A percentile compares a stretch with the other conserved stretches of the same genome.
phyloP scores from a whole-genome alignment of 2,329 filamentous ascomycete species.

The Proliferodiscus dingleyae region DNA sequence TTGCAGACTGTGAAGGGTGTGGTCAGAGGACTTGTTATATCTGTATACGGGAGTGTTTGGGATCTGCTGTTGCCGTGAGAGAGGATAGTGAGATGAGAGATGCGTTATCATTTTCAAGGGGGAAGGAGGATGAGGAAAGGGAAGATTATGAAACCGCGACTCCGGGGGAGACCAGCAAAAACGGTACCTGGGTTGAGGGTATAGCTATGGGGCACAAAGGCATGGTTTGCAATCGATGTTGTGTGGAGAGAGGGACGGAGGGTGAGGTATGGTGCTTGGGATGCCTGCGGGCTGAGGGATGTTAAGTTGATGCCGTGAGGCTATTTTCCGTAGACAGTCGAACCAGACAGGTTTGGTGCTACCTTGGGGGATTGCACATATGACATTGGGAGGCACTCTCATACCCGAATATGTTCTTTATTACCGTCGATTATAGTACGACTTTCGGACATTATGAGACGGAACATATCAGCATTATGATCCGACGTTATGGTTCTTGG shows the following conservation, averaged over 20 bases:
- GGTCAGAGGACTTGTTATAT: slow-evolving; percentile 60
- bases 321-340: not conserved
- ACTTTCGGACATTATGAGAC: too few relatives aligned
- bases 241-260: slow-evolving; percentile 58
- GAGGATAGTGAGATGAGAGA: slow-evolving; percentile 9
- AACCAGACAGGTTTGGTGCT: too few relatives aligned
- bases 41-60: slow-evolving; percentile 61
- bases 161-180: too few relatives aligned
- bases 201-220: slow-evolving; percentile 23
- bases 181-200: not conserved
- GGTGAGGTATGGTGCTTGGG: slow-evolving; percentile 64
- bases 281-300: slow-evolving; percentile 40
- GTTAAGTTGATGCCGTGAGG: not conserved
- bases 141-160: too few relatives aligned
- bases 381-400: too few relatives aligned
- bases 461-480: too few relatives aligned
- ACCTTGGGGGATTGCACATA: too few relatives aligned
- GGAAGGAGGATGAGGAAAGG: not conserved
- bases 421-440: too few relatives aligned
- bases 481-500: too few relatives aligned
- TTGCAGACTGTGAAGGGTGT: slow-evolving; percentile 59
- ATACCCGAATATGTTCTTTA: too few relatives aligned
- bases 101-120: not conserved
- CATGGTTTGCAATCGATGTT: slow-evolving; percentile 63
- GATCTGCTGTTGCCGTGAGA: slow-evolving; percentile 35